These are phyloP conservation scores for Umbelopsis isabellina DNA, from an alignment of 192 early-diverging fungal genomes.

Conservation along the genomic window DNA sequence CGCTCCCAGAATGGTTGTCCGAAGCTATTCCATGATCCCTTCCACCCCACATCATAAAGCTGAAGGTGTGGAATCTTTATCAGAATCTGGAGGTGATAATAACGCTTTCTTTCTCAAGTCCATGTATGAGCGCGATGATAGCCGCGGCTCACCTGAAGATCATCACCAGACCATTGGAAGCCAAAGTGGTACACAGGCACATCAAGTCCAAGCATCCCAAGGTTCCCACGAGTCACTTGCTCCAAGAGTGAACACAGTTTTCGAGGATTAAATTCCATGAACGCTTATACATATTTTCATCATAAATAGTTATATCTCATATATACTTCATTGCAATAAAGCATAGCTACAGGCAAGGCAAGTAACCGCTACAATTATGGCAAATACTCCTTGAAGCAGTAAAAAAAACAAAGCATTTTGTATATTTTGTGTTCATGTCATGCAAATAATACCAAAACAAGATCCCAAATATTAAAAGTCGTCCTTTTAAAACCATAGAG, in stretches of 20 bases:
- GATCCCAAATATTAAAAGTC: not conserved
- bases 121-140: slow-evolving; percentile 15
- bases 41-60: slow-evolving; percentile 20
- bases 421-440: not conserved
- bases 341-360: not conserved
- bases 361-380: no score
- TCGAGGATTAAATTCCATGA: not conserved
- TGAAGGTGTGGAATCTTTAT: not conserved
- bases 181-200: slow-evolving; percentile 8
- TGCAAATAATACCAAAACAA: not conserved
- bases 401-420: no score
- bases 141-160: not conserved
- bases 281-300: not conserved
- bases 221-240: slow-evolving; percentile 22
- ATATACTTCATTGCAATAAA: no score
- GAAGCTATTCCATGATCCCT: slow-evolving; percentile 31
- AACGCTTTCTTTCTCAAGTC: not conserved
- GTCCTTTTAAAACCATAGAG: not conserved
- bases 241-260: slow-evolving; percentile 10
- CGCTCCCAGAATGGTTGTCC: slow-evolving; percentile 3
- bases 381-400: no score
- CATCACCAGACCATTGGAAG: slow-evolving; percentile 11
- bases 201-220: not conserved
- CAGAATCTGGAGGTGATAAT: not conserved
- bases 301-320: no score